Conservation (phyloP, 495 filamentous ascomycete genomes). For the Lepidopterella palustris region DNA sequence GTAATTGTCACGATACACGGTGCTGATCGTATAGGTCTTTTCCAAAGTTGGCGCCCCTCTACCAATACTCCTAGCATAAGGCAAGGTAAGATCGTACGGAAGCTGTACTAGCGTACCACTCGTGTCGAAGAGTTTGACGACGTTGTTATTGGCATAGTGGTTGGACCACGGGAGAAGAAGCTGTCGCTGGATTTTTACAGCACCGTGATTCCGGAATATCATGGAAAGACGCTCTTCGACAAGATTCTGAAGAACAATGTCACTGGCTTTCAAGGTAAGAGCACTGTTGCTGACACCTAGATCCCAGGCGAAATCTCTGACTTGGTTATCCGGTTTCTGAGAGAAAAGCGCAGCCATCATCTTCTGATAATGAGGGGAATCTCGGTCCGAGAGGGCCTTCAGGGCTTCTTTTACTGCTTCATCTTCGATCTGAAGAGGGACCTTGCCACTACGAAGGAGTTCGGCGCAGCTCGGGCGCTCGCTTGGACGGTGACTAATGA, state of each 20-base stretch:
- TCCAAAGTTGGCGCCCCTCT: conserved; percentile 58
- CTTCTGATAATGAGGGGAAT: conserved; percentile 82
- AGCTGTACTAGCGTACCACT: conserved; percentile 82
- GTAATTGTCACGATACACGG: conserved; percentile 74
- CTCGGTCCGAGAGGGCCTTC: conserved; percentile 69
- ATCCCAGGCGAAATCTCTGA: conserved; percentile 86
- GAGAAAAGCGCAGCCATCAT: conserved; percentile 80
- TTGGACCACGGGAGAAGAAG: conserved; percentile 73
- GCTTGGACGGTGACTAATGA: conserved; percentile 73
- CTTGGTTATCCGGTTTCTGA: conserved; percentile 57
- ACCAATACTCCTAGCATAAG: conserved; percentile 80
- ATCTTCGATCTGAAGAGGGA: conserved; percentile 87
- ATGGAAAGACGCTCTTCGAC: conserved; percentile 68
- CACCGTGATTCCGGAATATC: conserved; percentile 88
- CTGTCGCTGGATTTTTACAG: conserved; percentile 69
- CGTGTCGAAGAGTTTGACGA: conserved; percentile 71
- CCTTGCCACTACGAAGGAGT: conserved; percentile 76
- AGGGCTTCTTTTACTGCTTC: conserved; percentile 79
- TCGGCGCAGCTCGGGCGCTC: conserved; percentile 80
- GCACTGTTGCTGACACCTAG: conserved; percentile 45
- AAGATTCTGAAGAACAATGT: conserved; percentile 63
- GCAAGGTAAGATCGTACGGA: conserved; percentile 85
- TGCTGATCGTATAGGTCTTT: conserved; percentile 83
- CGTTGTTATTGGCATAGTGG: conserved; percentile 62
- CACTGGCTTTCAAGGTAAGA: conserved; percentile 50